Evolutionary conservation across 257 asterid species (phyloP).

Genomic region (Leptodermis oblonga): DNA sequence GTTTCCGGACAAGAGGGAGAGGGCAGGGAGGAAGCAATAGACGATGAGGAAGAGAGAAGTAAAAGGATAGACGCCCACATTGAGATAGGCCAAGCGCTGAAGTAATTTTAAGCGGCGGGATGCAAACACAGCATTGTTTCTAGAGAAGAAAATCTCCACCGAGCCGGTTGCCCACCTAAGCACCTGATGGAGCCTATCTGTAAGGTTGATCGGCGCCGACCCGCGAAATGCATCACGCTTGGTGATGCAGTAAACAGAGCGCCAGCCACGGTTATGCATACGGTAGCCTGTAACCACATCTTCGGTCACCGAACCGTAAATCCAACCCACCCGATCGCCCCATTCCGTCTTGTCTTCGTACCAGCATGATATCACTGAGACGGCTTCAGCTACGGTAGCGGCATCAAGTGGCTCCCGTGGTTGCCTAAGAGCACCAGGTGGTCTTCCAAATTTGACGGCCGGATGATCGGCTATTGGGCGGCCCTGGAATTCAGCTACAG

Average conservation of each 20-base stretch:
- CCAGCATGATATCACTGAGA: conserved; percentile 32
- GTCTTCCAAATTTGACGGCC: conserved; percentile 45
- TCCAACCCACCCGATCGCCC: conserved; percentile 35
- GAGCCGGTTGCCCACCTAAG: conserved; percentile 40
- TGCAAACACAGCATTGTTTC: not conserved
- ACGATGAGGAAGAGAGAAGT: not conserved
- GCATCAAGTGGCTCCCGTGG: conserved; percentile 42
- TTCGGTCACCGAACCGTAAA: conserved; percentile 40
- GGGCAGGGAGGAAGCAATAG: not conserved
- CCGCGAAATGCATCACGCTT: conserved; percentile 31
- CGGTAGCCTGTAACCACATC: conserved; percentile 37
- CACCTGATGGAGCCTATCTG: conserved; percentile 37
- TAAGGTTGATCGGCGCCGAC: conserved; percentile 34
- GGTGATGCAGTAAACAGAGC: conserved; percentile 35
- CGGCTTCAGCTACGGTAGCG: conserved; percentile 42
- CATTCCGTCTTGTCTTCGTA: conserved; percentile 46
- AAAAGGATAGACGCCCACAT: not conserved
- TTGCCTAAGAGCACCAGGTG: conserved; percentile 35
- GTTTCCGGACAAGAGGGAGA: not conserved
- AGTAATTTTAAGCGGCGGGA: not conserved
- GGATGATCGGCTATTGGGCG: conserved; percentile 54
- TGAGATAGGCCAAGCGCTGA: not conserved
- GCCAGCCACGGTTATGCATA: conserved; percentile 45
- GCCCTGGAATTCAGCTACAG: conserved; percentile 42
- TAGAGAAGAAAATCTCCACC: conserved; percentile 25